These are phyloP conservation scores for Boechera divaricarpa DNA, from an alignment of 345 rosid species.

Conservation along the genomic window DNA sequence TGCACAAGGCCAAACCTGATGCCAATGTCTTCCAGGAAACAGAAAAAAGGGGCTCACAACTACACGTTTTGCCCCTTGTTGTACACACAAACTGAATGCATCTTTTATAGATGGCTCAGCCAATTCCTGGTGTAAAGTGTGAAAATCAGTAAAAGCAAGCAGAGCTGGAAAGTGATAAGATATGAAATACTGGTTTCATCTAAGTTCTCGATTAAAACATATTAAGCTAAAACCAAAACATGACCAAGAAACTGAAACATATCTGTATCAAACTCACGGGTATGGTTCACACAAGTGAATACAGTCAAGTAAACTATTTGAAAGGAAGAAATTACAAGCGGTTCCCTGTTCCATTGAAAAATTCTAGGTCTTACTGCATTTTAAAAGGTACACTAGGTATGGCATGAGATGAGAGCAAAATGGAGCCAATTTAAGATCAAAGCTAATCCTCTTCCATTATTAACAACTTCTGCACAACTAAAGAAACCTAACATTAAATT, in stretches of 20 bases:
- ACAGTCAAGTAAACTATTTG: too few relatives aligned
- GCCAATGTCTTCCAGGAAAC: conserved; percentile 95
- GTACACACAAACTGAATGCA: conserved; percentile 76
- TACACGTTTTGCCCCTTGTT: conserved; percentile 77
- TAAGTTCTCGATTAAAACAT: not conserved
- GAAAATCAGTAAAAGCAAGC: conserved; percentile 14
- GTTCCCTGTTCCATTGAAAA: too few relatives aligned
- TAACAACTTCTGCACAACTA: too few relatives aligned
- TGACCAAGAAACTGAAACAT: conserved; percentile 16
- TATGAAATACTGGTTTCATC: not conserved
- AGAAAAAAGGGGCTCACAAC: conserved; percentile 95
- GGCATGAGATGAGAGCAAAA: too few relatives aligned
- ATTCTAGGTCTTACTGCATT: too few relatives aligned
- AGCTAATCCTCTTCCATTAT: too few relatives aligned
- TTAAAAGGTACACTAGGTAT: too few relatives aligned
- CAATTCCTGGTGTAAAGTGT: conserved; percentile 62
- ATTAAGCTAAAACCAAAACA: not conserved
- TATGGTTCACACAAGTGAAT: too few relatives aligned
- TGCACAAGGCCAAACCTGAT: conserved; percentile 59
- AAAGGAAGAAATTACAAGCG: too few relatives aligned
- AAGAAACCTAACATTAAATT: too few relatives aligned
- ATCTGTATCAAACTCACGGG: not conserved
- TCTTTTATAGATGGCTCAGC: conserved; percentile 87
- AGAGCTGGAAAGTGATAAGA: not conserved
- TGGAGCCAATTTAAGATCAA: too few relatives aligned